phyloP scores from a whole-genome alignment of 148 eudicot species.

The Diospyros lotus region DNA sequence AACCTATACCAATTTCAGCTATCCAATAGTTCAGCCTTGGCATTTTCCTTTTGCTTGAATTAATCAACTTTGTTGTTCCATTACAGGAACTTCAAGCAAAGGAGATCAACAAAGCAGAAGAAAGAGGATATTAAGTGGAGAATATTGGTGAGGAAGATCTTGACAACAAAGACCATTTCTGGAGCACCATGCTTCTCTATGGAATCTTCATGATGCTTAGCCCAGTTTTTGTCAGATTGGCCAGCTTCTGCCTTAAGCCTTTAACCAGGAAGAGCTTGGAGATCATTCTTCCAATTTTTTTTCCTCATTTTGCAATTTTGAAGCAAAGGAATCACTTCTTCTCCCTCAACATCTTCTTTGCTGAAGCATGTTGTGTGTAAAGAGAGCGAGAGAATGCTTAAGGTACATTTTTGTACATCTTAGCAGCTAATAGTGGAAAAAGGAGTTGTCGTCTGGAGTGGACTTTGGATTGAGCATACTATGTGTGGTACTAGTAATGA shows the following conservation, averaged over 20 bases:
- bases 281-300: not conserved
- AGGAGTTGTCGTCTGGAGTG: too few relatives aligned
- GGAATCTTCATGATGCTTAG: constrained; percentile 14
- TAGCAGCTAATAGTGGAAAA: too few relatives aligned
- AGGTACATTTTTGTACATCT: too few relatives aligned
- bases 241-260: too few relatives aligned
- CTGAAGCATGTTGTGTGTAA: too few relatives aligned
- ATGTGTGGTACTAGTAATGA: too few relatives aligned
- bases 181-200: constrained; percentile 80
- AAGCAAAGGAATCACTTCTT: constrained; percentile 16
- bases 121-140: constrained; percentile 90
- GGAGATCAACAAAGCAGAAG: constrained; percentile 48
- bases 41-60: not conserved
- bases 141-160: constrained; percentile 72
- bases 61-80: too few relatives aligned
- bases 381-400: too few relatives aligned
- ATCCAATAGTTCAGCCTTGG: not conserved
- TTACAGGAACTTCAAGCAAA: constrained; percentile 58
- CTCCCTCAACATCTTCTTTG: not conserved
- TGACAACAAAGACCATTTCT: constrained; percentile 74
- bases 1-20: not conserved
- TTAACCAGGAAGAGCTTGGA: too few relatives aligned
- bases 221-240: too few relatives aligned
- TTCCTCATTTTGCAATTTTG: not conserved
- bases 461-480: too few relatives aligned